Evolutionary conservation across 495 filamentous ascomycete species (phyloP).

Genomic region (Podospora didyma): DNA sequence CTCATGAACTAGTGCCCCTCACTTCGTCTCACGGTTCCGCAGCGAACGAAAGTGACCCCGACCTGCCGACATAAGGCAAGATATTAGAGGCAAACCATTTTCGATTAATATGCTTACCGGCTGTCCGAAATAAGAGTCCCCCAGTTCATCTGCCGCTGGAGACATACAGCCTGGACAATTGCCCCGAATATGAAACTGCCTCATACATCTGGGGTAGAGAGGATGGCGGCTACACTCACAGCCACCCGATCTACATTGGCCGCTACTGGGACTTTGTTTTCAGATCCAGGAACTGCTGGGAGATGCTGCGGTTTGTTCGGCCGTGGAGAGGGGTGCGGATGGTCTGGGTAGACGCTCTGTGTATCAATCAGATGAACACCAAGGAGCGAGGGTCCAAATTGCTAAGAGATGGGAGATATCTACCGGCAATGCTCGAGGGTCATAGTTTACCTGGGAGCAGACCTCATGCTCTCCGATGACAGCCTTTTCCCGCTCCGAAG

Average conservation of each 20-base stretch:
- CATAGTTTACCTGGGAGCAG: slow-evolving; percentile 19
- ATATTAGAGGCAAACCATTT: background rate
- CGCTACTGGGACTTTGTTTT: slow-evolving; percentile 25
- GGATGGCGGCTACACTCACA: slow-evolving; percentile 15
- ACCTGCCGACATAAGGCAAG: background rate
- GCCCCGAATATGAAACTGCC: slow-evolving; percentile 28
- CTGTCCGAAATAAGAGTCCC: background rate
- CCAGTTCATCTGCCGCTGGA: slow-evolving; percentile 22
- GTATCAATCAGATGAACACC: slow-evolving; percentile 19
- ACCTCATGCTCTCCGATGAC: background rate
- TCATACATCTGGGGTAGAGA: slow-evolving; percentile 31
- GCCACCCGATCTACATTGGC: slow-evolving; percentile 23
- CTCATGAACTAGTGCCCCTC: too few species aligned
- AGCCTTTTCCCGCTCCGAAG: too few species aligned
- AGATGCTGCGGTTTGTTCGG: slow-evolving; percentile 22
- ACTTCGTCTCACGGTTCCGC: too few species aligned
- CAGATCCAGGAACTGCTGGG: slow-evolving; percentile 28
- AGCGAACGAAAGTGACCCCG: background rate
- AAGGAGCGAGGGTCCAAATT: slow-evolving; percentile 18
- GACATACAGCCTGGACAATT: slow-evolving; percentile 15
- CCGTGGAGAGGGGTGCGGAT: slow-evolving; percentile 8
- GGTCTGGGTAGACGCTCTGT: slow-evolving; percentile 21
- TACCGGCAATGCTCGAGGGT: slow-evolving; percentile 18
- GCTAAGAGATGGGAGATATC: slow-evolving; percentile 22
- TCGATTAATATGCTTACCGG: background rate